phyloP scores from a whole-genome alignment of 2,329 filamentous ascomycete species.

The Diaporthe capsici region DNA sequence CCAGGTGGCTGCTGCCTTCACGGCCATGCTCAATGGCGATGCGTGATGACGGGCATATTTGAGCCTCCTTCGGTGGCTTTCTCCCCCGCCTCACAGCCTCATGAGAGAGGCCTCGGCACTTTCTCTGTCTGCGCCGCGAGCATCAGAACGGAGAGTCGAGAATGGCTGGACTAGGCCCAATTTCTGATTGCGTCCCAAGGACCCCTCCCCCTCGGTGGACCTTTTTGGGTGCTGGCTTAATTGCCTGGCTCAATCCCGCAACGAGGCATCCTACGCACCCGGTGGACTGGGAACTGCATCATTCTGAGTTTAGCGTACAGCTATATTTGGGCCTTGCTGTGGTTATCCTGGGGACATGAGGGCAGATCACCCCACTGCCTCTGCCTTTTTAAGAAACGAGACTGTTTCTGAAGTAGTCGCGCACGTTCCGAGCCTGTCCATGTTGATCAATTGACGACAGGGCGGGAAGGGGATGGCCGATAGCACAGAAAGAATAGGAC shows the following conservation, averaged over 20 bases:
- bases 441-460: conserved; percentile 2
- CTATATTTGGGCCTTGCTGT: conserved; percentile 35
- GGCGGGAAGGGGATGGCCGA: background rate
- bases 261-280: conserved; percentile 27
- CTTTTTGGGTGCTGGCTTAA: conserved; percentile 3
- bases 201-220: conserved; percentile 38
- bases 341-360: conserved; percentile 1
- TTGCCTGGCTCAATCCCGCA: conserved; percentile 33
- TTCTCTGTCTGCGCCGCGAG: background rate
- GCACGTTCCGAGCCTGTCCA: background rate
- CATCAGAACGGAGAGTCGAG: background rate
- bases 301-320: conserved; percentile 41
- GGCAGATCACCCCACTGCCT: conserved; percentile 25
- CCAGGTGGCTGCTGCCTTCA: background rate
- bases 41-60: background rate
- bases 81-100: background rate
- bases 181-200: conserved; percentile 7
- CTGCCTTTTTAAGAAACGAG: background rate
- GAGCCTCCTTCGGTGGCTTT: conserved; percentile 8
- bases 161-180: background rate
- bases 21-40: background rate
- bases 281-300: conserved; percentile 40
- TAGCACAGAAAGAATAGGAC: background rate
- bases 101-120: background rate
- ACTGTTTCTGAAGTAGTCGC: background rate